Evolutionary conservation across 228 moss, liverwort and hornwort genomes (phyloP).

Genomic region (Sphagnum magellanicum): DNA sequence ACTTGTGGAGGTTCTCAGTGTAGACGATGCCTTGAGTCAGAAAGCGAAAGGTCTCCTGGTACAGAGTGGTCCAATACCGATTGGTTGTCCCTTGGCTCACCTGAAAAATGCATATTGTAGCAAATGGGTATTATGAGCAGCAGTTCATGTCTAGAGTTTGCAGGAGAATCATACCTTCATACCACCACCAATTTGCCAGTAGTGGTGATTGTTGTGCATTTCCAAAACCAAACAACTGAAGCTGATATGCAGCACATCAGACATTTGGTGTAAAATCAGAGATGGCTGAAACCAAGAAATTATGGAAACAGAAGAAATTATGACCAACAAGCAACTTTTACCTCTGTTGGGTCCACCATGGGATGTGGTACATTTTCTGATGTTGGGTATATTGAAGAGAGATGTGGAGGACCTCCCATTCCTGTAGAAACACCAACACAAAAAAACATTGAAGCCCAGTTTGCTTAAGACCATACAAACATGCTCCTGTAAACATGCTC

Average conservation of each 20-base stretch:
- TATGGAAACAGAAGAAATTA: no score
- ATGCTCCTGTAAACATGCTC: no score
- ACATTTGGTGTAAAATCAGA: background rate
- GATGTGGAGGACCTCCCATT: conserved; percentile 33
- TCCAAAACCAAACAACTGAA: background rate
- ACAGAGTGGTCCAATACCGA: conserved; percentile 55
- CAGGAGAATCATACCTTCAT: no score
- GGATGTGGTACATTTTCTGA: conserved; percentile 54
- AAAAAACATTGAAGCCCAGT: background rate
- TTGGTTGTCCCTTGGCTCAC: conserved; percentile 42
- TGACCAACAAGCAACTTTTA: conserved; percentile 2
- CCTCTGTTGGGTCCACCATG: conserved; percentile 67
- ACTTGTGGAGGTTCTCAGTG: conserved; percentile 24
- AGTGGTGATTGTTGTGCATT: background rate
- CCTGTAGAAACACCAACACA: conserved; percentile 9
- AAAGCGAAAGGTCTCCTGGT: conserved; percentile 72
- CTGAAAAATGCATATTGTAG: conserved; percentile 12
- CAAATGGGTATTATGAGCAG: no score
- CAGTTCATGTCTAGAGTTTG: no score
- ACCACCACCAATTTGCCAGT: background rate
- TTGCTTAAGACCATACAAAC: no score
- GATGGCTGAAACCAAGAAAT: no score
- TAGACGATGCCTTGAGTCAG: conserved; percentile 39
- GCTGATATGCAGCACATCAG: background rate
- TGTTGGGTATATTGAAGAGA: conserved; percentile 33